A percentile compares a stretch with the other conserved stretches of the same genome.
Evolutionary conservation across 2,329 filamentous ascomycete genomes (phyloP).

Genomic region (Hypoxylon sp.): DNA sequence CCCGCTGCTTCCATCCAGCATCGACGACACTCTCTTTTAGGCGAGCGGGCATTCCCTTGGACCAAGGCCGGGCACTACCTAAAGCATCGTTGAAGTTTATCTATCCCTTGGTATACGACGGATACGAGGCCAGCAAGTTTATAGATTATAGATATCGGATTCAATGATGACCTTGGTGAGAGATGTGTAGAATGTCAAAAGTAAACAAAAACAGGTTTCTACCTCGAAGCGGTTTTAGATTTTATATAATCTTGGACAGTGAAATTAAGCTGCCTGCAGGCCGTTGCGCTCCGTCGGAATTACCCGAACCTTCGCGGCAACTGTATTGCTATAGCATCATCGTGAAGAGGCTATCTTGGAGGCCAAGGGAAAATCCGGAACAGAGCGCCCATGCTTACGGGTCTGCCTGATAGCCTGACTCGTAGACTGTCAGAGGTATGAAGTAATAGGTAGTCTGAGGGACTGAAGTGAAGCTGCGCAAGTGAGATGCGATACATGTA

Average conservation of each 20-base stretch:
- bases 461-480: neutral
- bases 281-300: neutral
- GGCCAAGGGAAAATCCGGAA: neutral
- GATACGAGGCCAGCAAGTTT: constrained; percentile 30
- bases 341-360: neutral
- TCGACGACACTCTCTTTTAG: neutral
- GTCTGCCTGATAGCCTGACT: no score
- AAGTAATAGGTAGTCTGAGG: no score
- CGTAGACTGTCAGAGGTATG: neutral
- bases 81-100: constrained; percentile 19
- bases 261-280: neutral
- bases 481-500: neutral
- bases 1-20: neutral
- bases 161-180: no score
- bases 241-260: constrained; percentile 10
- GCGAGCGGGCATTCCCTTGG: neutral
- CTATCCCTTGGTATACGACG: constrained; percentile 11
- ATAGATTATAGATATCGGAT: constrained; percentile 22
- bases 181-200: constrained; percentile 21
- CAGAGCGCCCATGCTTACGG: no score
- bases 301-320: neutral
- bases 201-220: constrained; percentile 14
- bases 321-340: neutral
- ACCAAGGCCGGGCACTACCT: no score
- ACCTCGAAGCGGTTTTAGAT: no score